Conservation (phyloP, 2,329 filamentous ascomycete genomes). For the Dothistroma pini region DNA sequence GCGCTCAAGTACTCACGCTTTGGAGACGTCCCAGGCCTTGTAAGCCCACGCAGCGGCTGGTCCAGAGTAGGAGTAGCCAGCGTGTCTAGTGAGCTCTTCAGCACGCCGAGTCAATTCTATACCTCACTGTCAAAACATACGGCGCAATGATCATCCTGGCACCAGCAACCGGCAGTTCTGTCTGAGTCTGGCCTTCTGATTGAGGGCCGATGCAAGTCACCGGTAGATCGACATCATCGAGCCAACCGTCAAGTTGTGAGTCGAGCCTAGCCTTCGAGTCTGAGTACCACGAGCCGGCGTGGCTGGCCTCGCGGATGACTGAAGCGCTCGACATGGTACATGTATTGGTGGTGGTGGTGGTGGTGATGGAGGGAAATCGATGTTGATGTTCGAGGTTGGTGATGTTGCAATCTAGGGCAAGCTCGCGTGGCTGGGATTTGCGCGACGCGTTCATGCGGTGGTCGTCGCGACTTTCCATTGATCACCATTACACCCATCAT, state of each 20-base stretch:
- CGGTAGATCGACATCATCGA: conserved; percentile 65
- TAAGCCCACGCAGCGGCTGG: conserved; percentile 93
- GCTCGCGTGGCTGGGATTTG: background rate
- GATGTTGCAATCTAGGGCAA: background rate
- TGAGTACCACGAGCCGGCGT: conserved; percentile 88
- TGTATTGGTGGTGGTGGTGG: background rate
- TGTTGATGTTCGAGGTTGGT: background rate
- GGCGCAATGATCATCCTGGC: conserved; percentile 88
- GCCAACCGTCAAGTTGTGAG: conserved; percentile 67
- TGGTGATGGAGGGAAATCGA: background rate
- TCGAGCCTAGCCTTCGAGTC: conserved; percentile 58
- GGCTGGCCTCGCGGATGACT: conserved; percentile 57
- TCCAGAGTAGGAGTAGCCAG: conserved; percentile 89
- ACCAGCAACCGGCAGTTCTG: conserved; percentile 62
- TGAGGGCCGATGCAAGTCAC: conserved; percentile 58
- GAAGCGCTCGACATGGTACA: conserved; percentile 28
- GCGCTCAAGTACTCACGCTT: conserved; percentile 51
- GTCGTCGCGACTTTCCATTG: background rate
- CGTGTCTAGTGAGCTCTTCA: conserved; percentile 61
- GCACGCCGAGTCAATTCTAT: conserved; percentile 10
- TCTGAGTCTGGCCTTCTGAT: conserved; percentile 36
- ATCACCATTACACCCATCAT: background rate
- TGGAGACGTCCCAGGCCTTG: conserved; percentile 76
- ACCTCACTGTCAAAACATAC: conserved; percentile 48
- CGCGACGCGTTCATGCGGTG: background rate